These are phyloP conservation scores for Phellopilus nigrolimitatus DNA, from an alignment of 1,284 basidiomycete genomes.

Conservation along the genomic window DNA sequence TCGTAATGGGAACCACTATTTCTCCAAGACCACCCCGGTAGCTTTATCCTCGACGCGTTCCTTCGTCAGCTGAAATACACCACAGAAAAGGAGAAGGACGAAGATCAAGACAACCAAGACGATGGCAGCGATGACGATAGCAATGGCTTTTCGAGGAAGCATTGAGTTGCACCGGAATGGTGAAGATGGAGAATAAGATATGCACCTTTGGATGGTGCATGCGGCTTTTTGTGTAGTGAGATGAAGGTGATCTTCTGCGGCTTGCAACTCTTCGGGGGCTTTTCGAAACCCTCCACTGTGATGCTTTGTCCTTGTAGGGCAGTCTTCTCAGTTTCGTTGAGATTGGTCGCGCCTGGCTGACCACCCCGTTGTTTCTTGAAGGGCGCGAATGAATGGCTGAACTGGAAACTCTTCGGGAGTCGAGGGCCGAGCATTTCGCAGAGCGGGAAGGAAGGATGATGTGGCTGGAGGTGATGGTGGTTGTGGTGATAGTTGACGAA, in stretches of 20 bases:
- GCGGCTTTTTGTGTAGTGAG: slow-evolving; percentile 1
- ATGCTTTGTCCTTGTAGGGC: slow-evolving; percentile 1
- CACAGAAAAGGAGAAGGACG: slow-evolving; percentile 15
- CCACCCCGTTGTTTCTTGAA: not conserved
- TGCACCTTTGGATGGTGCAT: slow-evolving; percentile 4
- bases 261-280: slow-evolving; percentile 8
- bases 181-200: not conserved
- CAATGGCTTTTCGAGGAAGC: slow-evolving; percentile 5
- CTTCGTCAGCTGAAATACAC: slow-evolving; percentile 18
- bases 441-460: too few species aligned
- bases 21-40: slow-evolving; percentile 3
- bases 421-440: slow-evolving; percentile 4
- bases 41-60: slow-evolving; percentile 13
- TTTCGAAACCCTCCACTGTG: slow-evolving; percentile 5
- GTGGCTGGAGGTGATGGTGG: too few species aligned
- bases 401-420: not conserved
- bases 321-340: slow-evolving; percentile 7
- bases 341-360: not conserved
- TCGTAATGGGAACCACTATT: slow-evolving; percentile 1
- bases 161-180: not conserved
- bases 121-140: not conserved
- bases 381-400: slow-evolving; percentile 2
- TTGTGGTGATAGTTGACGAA: too few species aligned
- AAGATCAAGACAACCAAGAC: slow-evolving; percentile 8
- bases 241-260: slow-evolving; percentile 4